Percentiles rank a stretch among this genome's conserved stretches.
Conservation (phyloP, 2,329 filamentous ascomycete species). For the Escovopsis weberi region DNA sequence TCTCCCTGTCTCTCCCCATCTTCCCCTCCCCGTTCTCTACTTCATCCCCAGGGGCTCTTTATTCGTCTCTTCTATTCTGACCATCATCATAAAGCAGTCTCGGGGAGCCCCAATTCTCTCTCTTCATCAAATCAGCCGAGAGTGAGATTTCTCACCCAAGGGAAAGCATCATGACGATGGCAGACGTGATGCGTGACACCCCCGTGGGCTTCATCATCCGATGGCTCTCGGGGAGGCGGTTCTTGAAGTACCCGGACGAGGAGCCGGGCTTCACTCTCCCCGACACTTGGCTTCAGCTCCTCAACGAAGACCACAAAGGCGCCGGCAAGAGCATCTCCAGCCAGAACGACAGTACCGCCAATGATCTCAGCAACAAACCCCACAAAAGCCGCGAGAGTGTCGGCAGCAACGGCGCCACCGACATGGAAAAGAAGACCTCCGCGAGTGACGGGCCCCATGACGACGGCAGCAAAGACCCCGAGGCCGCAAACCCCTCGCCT, state of each 20-base stretch:
- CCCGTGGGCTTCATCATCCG: constrained; percentile 45
- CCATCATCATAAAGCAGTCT: neutral
- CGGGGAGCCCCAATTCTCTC: constrained; percentile 6
- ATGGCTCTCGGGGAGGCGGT: constrained; percentile 33
- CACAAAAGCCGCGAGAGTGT: constrained; percentile 6
- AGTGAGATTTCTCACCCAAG: too few species aligned
- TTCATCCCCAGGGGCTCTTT: too few species aligned
- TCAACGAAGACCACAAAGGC: constrained; percentile 12
- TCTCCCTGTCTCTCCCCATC: too few species aligned
- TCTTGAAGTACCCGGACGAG: constrained; percentile 47
- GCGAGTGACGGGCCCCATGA: constrained; percentile 5
- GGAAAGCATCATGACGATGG: constrained; percentile 8
- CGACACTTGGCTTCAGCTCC: constrained; percentile 19
- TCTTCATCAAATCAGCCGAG: too few species aligned
- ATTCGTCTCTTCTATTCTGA: too few species aligned
- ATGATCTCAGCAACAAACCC: constrained; percentile 11
- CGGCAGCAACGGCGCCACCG: constrained; percentile 6
- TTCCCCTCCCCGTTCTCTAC: too few species aligned
- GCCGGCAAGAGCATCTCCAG: constrained; percentile 1
- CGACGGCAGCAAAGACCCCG: constrained; percentile 21
- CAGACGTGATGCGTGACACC: constrained; percentile 34
- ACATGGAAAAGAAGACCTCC: neutral
- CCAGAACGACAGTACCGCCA: constrained; percentile 5
- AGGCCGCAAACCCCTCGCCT: constrained; percentile 32
- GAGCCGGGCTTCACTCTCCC: constrained; percentile 38